Conservation (phyloP, 106 monocot species). For the Triglochin maritima region DNA sequence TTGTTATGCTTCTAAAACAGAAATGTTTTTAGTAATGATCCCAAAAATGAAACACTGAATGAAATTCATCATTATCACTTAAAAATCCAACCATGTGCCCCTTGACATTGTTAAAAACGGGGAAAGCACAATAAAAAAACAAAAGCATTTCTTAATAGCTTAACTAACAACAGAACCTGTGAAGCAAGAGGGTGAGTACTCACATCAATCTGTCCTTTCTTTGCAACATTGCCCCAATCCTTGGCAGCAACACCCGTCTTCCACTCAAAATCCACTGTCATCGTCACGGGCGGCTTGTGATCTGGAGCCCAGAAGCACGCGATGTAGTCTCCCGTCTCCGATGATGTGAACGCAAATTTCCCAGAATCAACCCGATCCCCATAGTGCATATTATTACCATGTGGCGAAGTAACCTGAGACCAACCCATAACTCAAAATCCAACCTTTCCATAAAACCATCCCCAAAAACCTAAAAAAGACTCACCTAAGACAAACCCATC, state of each 20-base stretch:
- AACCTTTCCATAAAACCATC: not conserved
- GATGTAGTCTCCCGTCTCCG: conserved; percentile 77
- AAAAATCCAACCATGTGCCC: no score
- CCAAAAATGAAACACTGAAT: no score
- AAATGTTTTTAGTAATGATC: no score
- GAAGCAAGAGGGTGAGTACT: conserved; percentile 4
- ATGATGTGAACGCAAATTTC: conserved; percentile 65
- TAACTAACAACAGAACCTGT: not conserved
- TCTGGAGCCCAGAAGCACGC: conserved; percentile 90
- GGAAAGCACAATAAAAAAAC: no score
- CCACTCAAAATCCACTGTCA: conserved; percentile 88
- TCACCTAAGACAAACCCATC: not conserved
- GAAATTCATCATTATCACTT: no score
- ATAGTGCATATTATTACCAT: conserved; percentile 66
- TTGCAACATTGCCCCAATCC: conserved; percentile 86
- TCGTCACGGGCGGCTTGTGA: conserved; percentile 51
- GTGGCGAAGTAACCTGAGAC: conserved; percentile 75
- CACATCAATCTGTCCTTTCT: conserved; percentile 94
- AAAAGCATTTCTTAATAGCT: not conserved
- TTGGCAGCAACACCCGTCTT: conserved; percentile 77
- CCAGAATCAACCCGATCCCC: conserved; percentile 68
- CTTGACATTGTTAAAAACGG: no score
- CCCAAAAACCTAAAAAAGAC: not conserved
- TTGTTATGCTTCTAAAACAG: no score
- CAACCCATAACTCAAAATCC: not conserved